A percentile compares a stretch with the other conserved stretches of the same genome.
These are phyloP conservation scores for Alternaria arborescens DNA, from an alignment of 2,329 filamentous ascomycete genomes.

Conservation along the genomic window DNA sequence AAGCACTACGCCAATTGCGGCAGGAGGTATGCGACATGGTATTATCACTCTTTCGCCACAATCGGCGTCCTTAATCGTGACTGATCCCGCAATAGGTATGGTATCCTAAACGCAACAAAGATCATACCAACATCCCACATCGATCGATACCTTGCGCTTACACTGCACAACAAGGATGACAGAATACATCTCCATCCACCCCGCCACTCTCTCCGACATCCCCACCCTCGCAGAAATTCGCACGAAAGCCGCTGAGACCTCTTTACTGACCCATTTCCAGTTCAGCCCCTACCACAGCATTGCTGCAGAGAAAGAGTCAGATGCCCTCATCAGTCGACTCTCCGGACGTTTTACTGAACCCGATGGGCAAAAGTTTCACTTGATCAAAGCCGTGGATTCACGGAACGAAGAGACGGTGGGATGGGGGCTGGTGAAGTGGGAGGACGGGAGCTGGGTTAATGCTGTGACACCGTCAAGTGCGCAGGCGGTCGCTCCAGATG, in stretches of 20 bases:
- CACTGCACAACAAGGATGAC: not conserved
- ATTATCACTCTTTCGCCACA: not conserved
- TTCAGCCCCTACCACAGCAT: not conserved
- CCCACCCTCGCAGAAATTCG: not conserved
- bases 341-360: not conserved
- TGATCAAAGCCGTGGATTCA: not conserved
- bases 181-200: not conserved
- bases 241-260: not conserved
- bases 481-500: not conserved
- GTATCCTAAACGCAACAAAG: not conserved
- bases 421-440: not conserved
- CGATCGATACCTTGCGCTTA: not conserved
- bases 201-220: not conserved
- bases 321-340: not conserved
- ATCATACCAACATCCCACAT: not conserved
- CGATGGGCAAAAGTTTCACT: not conserved
- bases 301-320: not conserved
- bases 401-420: not conserved
- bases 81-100: not conserved
- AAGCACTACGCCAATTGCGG: not conserved
- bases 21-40: not conserved
- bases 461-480: not conserved
- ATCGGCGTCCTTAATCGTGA: not conserved
- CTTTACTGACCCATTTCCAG: not conserved
- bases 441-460: not conserved